These are phyloP conservation scores for Pseudogymnoascus sp. DNA, from an alignment of 2,329 filamentous ascomycete species.

Conservation along the genomic window DNA sequence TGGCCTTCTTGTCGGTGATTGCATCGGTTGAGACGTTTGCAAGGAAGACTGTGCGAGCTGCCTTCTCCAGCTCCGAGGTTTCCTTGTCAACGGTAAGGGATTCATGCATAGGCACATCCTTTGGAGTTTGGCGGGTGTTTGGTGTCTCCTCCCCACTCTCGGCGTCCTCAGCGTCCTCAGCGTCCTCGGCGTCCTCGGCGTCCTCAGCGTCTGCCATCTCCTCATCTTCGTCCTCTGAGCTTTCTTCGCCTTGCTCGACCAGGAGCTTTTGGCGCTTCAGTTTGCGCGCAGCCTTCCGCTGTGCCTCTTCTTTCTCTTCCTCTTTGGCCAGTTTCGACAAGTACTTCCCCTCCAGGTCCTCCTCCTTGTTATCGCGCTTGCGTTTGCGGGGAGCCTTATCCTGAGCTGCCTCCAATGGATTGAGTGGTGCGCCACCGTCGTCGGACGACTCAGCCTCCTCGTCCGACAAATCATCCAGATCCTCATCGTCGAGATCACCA, in stretches of 20 bases:
- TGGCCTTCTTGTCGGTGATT: constrained; percentile 72
- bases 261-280: constrained; percentile 46
- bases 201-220: constrained; percentile 17
- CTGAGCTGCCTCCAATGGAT: constrained; percentile 36
- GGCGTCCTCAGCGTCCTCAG: constrained; percentile 17
- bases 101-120: constrained; percentile 42
- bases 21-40: constrained; percentile 81
- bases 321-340: constrained; percentile 56
- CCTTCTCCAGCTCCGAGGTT: constrained; percentile 67
- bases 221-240: constrained; percentile 22
- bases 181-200: constrained; percentile 25
- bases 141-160: constrained; percentile 27
- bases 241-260: constrained; percentile 30
- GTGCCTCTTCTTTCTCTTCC: constrained; percentile 47
- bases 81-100: constrained; percentile 46
- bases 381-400: constrained; percentile 39
- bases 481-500: constrained; percentile 29
- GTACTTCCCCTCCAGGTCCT: constrained; percentile 64
- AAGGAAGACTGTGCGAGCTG: constrained; percentile 82
- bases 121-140: constrained; percentile 34
- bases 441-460: constrained; percentile 27
- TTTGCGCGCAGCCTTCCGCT: constrained; percentile 32
- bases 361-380: constrained; percentile 55
- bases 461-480: constrained; percentile 23
- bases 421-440: constrained; percentile 32